Conservation (phyloP, 164 flowering plant genomes). For the Paratinospora sagittata region DNA sequence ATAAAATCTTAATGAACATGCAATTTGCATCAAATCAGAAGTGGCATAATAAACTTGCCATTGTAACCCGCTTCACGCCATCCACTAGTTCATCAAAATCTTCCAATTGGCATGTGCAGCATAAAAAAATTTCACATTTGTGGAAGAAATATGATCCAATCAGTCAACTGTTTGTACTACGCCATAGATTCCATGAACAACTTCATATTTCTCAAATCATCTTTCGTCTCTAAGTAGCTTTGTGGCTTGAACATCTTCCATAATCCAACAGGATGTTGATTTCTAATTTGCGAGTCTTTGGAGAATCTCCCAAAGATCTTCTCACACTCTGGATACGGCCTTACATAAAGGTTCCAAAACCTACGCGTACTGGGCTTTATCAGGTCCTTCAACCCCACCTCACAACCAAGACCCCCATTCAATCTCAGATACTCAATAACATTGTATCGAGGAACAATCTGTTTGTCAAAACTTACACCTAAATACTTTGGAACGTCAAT, state of each 20-base stretch:
- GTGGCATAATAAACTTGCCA: too few species aligned
- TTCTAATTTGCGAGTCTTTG: conserved; percentile 17
- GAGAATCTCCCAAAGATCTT: conserved; percentile 45
- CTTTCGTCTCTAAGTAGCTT: conserved; percentile 28
- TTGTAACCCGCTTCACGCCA: too few species aligned
- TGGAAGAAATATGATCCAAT: background rate
- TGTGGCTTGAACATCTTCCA: conserved; percentile 56
- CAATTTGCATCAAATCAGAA: too few species aligned
- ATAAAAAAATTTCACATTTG: too few species aligned
- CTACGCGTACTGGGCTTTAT: conserved; percentile 56
- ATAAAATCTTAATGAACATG: too few species aligned
- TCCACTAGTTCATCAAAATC: too few species aligned
- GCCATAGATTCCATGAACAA: conserved; percentile 24
- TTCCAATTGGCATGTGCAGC: too few species aligned
- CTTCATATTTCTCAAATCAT: conserved; percentile 40
- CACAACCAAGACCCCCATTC: conserved; percentile 59
- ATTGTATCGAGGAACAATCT: conserved; percentile 72
- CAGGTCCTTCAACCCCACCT: conserved; percentile 54
- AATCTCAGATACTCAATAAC: conserved; percentile 68
- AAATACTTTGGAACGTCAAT: conserved; percentile 75
- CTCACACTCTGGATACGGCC: conserved; percentile 91
- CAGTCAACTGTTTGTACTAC: conserved; percentile 1
- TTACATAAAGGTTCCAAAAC: conserved; percentile 81
- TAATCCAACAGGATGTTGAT: conserved; percentile 37
- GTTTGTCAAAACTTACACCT: conserved; percentile 79